phyloP scores from a whole-genome alignment of 768 basidiomycete genomes.

The Tulasnella sp. region DNA sequence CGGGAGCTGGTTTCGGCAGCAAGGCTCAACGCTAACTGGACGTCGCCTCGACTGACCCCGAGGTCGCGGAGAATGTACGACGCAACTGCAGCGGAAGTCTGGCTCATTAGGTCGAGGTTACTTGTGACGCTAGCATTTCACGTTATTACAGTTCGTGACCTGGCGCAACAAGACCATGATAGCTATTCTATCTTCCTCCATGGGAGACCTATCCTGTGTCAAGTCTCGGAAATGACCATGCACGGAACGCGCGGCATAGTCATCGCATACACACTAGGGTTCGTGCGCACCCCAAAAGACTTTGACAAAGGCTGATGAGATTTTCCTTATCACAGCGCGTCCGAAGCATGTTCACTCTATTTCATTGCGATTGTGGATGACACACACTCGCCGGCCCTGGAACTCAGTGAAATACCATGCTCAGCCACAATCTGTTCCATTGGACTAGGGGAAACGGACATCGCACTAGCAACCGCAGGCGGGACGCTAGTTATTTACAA shows the following conservation, averaged over 20 bases:
- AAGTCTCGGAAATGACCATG: neutral
- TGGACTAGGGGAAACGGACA: neutral
- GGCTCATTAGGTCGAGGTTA: constrained; percentile 7
- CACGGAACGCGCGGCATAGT: neutral
- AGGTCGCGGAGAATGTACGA: neutral
- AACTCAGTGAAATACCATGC: neutral
- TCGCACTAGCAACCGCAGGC: neutral
- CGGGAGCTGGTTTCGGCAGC: neutral
- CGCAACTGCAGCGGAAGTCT: neutral
- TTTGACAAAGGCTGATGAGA: neutral
- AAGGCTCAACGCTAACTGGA: neutral
- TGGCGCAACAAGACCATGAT: too few species aligned
- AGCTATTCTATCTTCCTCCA: too few species aligned
- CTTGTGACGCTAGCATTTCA: too few species aligned
- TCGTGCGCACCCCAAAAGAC: neutral
- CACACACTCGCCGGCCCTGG: neutral
- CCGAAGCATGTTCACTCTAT: neutral
- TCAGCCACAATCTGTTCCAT: neutral
- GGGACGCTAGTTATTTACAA: neutral
- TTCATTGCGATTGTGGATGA: neutral
- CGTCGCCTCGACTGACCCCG: neutral
- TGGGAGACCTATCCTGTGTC: neutral
- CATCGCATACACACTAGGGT: neutral
- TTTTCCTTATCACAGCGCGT: neutral
- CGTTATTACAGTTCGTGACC: too few species aligned